phyloP scores from a whole-genome alignment of 306 rosid species.

The Begonia loranthoides region DNA sequence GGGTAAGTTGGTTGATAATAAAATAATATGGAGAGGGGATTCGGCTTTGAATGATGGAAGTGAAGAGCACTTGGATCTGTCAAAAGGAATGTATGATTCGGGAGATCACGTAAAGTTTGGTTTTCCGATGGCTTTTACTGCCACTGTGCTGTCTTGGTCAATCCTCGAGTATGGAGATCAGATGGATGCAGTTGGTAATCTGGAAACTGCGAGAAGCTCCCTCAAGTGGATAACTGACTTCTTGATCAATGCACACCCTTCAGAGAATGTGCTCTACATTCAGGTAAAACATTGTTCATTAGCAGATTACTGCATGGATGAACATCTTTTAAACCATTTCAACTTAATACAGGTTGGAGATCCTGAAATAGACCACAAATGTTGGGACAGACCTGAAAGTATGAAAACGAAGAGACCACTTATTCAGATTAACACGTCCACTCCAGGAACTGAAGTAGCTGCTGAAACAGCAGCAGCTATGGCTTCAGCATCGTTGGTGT shows the following conservation, averaged over 20 bases:
- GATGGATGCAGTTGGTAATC: conserved; percentile 54
- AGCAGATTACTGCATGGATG: too few relatives aligned
- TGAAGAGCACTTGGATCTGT: too few relatives aligned
- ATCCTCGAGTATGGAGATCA: conserved; percentile 86
- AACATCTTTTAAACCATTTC: too few relatives aligned
- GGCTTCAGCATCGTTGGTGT: conserved; percentile 14
- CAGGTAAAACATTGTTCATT: not conserved
- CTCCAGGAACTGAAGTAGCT: conserved; percentile 12
- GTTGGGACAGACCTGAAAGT: conserved; percentile 13
- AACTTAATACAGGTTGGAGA: conserved; percentile 4
- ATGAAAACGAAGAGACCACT: conserved; percentile 10
- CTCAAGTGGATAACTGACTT: conserved; percentile 20
- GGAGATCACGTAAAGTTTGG: too few relatives aligned
- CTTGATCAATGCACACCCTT: not conserved
- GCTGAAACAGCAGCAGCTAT: conserved; percentile 13
- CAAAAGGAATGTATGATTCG: too few relatives aligned
- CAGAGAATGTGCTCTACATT: not conserved
- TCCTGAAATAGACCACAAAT: conserved; percentile 8
- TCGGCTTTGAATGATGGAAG: too few relatives aligned
- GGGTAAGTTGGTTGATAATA: too few relatives aligned
- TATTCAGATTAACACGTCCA: conserved; percentile 8
- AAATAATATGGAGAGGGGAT: too few relatives aligned
- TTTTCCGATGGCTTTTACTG: conserved; percentile 5
- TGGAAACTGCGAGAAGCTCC: conserved; percentile 38
- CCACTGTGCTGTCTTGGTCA: conserved; percentile 71